A percentile compares a stretch with the other conserved stretches of the same genome.
phyloP scores from a whole-genome alignment of 179 eudicot genomes.

The Nepenthes alata region DNA sequence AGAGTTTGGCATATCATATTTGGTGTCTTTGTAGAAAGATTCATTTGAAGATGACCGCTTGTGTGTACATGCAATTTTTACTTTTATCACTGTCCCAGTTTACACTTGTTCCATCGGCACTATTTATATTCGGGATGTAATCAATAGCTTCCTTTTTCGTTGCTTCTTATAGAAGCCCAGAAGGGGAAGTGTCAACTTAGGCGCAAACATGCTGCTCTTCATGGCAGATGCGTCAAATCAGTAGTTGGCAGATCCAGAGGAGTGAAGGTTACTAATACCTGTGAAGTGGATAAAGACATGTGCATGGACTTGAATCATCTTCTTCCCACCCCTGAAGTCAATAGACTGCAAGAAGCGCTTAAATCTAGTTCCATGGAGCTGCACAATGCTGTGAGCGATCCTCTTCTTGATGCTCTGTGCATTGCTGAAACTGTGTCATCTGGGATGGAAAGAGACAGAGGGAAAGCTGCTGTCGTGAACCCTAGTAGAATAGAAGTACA shows the following conservation, averaged over 20 bases:
- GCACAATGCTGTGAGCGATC: constrained; percentile 35
- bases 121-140: too few relatives aligned
- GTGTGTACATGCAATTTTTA: too few relatives aligned
- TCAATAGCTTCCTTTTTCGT: too few relatives aligned
- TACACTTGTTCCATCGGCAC: too few relatives aligned
- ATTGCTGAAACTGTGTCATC: constrained; percentile 27
- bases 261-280: constrained; percentile 31
- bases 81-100: too few relatives aligned
- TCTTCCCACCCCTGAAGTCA: constrained; percentile 15
- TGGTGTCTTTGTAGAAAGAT: too few relatives aligned
- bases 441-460: constrained; percentile 4
- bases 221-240: constrained; percentile 17
- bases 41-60: too few relatives aligned
- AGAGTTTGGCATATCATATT: too few relatives aligned
- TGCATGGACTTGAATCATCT: constrained; percentile 5
- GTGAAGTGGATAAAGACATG: constrained; percentile 12
- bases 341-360: constrained; percentile 25
- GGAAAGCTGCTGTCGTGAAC: too few relatives aligned
- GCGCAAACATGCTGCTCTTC: constrained; percentile 35
- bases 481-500: too few relatives aligned
- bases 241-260: constrained; percentile 23
- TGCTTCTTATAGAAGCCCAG: constrained; percentile 15
- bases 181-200: constrained; percentile 13
- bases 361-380: constrained; percentile 32
- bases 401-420: constrained; percentile 39